Evolutionary conservation across 345 rosid species (phyloP), one percentile per base, ranked within the genome.

Genomic region (Sapria himalayana): DNA sequence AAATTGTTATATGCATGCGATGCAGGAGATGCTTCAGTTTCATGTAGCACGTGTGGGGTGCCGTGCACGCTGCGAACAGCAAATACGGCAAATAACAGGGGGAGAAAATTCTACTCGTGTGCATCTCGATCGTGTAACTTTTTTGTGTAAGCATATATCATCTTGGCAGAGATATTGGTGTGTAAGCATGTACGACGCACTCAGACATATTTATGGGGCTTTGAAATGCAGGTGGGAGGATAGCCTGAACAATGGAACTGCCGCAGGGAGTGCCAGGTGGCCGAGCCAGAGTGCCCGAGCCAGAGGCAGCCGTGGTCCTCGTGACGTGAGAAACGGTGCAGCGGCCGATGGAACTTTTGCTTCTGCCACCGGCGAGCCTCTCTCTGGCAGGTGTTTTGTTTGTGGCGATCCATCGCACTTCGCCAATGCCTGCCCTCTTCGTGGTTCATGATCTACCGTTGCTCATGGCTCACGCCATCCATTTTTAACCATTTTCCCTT

Each of bases 401-500:
- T 82, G 98, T 51, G 93, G 93, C 34, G 98, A 89, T 62, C 98
- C 95, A 43, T 79, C 92, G 7, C 95, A 89, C 58, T 79, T 89
- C 25, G 95, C 93, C 13, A 76, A 72, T 42, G 72, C 42, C 46
- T 89, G 95, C 63, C 92, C 93, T 12, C 70, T 62, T 29, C 85
- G 91, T 34, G 71, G 66, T 58, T 41, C 65, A 32, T 68, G 62
- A 58, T 15, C n/a, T n/a, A n/a, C n/a, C n/a, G n/a, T n/a, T n/a
- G n/a, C n/a, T n/a, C n/a, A n/a, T n/a, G n/a, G n/a, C n/a, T n/a
- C n/a, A n/a, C n/a, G n/a, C n/a, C n/a, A n/a, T n/a, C n/a, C n/a
- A n/a, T n/a, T n/a, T n/a, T n/a, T n/a, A n/a, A n/a, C n/a, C n/a
- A n/a, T n/a, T n/a, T n/a, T n/a, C n/a, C n/a, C n/a, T n/a, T n/a